Evolutionary conservation across 1,284 basidiomycete species (phyloP).

Genomic region (Malassezia slooffiae): DNA sequence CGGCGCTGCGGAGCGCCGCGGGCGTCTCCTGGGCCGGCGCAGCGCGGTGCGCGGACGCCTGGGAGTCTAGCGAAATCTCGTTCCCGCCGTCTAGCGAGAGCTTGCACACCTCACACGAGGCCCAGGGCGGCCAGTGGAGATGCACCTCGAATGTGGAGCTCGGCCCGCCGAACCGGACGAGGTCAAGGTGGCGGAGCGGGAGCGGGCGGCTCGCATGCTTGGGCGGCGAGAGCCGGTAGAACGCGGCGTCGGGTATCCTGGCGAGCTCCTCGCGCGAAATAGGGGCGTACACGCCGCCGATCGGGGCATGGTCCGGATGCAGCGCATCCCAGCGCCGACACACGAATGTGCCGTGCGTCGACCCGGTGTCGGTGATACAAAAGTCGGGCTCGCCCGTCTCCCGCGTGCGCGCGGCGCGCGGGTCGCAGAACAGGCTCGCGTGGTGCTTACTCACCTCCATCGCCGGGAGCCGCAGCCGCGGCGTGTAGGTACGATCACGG

Average conservation of each 20-base stretch:
- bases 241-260: conserved; percentile 1
- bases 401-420: not conserved
- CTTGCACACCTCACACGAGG: conserved; percentile 7
- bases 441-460: conserved; percentile 28
- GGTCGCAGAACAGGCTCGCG: conserved; percentile 15
- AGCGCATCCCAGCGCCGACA: conserved; percentile 4
- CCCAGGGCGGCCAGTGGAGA: conserved; percentile 7
- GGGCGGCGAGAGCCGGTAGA: conserved; percentile 9
- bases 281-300: no score
- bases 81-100: conserved; percentile 7
- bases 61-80: conserved; percentile 8
- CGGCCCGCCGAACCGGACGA: conserved; percentile 13
- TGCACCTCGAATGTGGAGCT: conserved; percentile 16
- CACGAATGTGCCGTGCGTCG: conserved; percentile 19
- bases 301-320: not conserved
- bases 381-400: conserved; percentile 2
- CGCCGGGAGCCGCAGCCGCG: conserved; percentile 18
- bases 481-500: conserved; percentile 18
- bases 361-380: conserved; percentile 18
- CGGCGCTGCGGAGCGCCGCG: not conserved
- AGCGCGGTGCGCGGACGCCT: not conserved
- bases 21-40: not conserved
- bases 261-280: not conserved
- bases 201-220: conserved; percentile 16
- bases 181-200: conserved; percentile 10